A percentile compares a stretch with the other conserved stretches of the same genome.
Evolutionary conservation across 768 basidiomycete genomes (phyloP).

Genomic region (Mycena capillaripes): DNA sequence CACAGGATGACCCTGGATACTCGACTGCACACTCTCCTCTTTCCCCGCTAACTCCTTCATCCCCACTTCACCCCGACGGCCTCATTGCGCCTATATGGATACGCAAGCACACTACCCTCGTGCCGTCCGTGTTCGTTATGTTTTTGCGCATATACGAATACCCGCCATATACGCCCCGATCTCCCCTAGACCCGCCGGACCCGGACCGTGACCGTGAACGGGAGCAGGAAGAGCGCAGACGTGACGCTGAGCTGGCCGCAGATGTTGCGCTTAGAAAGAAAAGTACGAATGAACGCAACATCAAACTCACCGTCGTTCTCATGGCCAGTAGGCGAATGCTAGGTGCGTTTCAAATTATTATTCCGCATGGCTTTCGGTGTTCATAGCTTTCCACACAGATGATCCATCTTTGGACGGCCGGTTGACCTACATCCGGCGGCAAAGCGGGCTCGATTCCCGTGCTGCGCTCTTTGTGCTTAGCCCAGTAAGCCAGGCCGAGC

Average conservation of each 20-base stretch:
- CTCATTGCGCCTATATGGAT: conserved; percentile 99
- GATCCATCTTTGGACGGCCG: conserved; percentile 87
- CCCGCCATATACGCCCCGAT: conserved; percentile 57
- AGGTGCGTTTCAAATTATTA: conserved; percentile 62
- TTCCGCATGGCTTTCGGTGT: neutral
- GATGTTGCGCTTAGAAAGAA: conserved; percentile 89
- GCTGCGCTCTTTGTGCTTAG: conserved; percentile 96
- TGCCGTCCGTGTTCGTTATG: conserved; percentile 94
- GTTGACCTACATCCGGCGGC: conserved; percentile 88
- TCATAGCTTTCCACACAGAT: conserved; percentile 60
- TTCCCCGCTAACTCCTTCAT: conserved; percentile 91
- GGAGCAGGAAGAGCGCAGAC: conserved; percentile 75
- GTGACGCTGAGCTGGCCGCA: conserved; percentile 82
- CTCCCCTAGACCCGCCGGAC: conserved; percentile 70
- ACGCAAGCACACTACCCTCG: conserved; percentile 91
- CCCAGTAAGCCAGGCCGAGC: conserved; percentile 88
- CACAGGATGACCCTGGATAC: conserved; percentile 70
- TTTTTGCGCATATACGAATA: conserved; percentile 89
- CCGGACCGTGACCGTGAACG: conserved; percentile 68
- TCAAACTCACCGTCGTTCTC: conserved; percentile 95
- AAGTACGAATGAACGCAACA: conserved; percentile 83
- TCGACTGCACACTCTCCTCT: conserved; percentile 85
- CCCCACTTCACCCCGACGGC: conserved; percentile 94
- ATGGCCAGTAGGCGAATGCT: conserved; percentile 91
- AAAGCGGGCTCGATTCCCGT: conserved; percentile 90